Conservation (phyloP, 352 stramenopile genomes). For the Thraustochytrium sp. region DNA sequence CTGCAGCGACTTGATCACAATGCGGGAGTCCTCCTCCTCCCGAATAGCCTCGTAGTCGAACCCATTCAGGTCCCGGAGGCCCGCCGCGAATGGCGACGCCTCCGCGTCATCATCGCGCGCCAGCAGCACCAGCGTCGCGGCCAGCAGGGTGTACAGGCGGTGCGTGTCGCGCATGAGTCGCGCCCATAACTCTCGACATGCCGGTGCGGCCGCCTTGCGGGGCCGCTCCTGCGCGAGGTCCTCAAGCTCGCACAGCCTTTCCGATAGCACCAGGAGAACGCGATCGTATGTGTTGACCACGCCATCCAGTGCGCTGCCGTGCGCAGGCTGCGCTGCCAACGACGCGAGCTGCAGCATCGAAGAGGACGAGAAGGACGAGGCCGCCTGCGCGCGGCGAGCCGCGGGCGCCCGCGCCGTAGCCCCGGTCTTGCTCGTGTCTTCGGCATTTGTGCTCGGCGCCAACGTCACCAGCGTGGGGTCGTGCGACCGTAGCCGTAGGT, state of each 20-base stretch:
- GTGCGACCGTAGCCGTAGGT: not conserved
- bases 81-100: not conserved
- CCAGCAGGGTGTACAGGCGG: not conserved
- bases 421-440: not conserved
- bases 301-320: not conserved
- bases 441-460: not conserved
- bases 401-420: not conserved
- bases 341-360: not conserved
- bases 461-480: not conserved
- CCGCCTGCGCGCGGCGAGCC: not conserved
- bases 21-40: not conserved
- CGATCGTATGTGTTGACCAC: slow-evolving; percentile 25
- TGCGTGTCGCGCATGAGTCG: not conserved
- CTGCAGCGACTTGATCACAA: slow-evolving; percentile 4
- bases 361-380: not conserved
- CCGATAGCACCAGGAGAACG: not conserved
- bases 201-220: not conserved
- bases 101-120: not conserved
- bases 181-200: not conserved
- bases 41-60: not conserved
- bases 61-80: not conserved
- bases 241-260: slow-evolving; percentile 15
- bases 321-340: not conserved
- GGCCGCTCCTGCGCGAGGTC: not conserved
- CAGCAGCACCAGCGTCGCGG: not conserved